phyloP scores from a whole-genome alignment of 2,329 filamentous ascomycete species.

The Annulohypoxylon truncatum region DNA sequence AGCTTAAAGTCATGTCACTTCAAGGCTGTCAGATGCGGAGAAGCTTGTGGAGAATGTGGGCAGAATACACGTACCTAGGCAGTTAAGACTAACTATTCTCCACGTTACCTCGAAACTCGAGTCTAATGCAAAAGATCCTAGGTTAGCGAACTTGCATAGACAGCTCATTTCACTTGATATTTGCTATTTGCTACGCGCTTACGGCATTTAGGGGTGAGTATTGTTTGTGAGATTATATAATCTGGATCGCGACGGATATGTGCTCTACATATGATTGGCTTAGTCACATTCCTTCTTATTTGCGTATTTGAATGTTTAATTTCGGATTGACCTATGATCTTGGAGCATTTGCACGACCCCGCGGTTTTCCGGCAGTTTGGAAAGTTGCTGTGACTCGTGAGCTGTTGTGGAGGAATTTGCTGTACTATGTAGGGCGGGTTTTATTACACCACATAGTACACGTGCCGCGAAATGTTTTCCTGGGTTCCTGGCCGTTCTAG shows the following conservation, averaged over 20 bases:
- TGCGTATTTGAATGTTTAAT: neutral
- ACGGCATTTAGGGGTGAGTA: neutral
- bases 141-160: conserved; percentile 3
- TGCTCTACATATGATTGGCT: neutral
- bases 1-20: neutral
- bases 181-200: neutral
- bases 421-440: conserved; percentile 1
- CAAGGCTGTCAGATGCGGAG: conserved; percentile 21
- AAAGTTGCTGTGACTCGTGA: neutral
- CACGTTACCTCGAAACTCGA: conserved; percentile 9
- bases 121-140: conserved; percentile 20
- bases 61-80: neutral
- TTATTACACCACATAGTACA: conserved; percentile 7
- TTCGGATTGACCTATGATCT: conserved; percentile 4
- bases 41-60: conserved; percentile 9
- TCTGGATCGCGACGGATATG: conserved; percentile 8
- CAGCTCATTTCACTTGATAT: neutral
- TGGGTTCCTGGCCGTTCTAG: conserved; percentile 1
- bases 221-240: conserved; percentile 12
- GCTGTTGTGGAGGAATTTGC: conserved; percentile 12
- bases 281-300: conserved; percentile 1
- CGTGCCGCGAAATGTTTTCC: conserved; percentile 24
- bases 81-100: neutral
- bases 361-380: conserved; percentile 18
- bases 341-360: neutral